These are phyloP conservation scores for Schizosaccharomyces octosporus DNA, from an alignment of 805 yeast species.

Conservation along the genomic window DNA sequence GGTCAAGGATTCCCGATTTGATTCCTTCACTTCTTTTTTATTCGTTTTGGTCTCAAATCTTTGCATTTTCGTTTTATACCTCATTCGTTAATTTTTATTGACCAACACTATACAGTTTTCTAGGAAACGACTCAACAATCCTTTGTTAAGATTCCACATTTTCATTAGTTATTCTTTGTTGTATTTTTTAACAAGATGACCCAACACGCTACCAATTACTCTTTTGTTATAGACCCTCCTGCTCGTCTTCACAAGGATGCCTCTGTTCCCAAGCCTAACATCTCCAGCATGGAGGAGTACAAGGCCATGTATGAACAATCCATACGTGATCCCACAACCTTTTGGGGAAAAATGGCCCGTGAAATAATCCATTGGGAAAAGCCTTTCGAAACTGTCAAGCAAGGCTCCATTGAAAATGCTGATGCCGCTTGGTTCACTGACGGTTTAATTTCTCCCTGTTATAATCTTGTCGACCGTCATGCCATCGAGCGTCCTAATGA, in stretches of 20 bases:
- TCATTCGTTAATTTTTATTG: too few relatives aligned
- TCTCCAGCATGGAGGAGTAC: constrained; percentile 44
- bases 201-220: neutral
- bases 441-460: constrained; percentile 79
- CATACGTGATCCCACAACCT: constrained; percentile 50
- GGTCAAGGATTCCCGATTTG: too few relatives aligned
- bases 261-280: constrained; percentile 33
- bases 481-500: constrained; percentile 72
- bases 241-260: constrained; percentile 21
- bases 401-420: constrained; percentile 46
- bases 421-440: constrained; percentile 84
- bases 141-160: too few relatives aligned
- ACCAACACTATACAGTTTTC: too few relatives aligned
- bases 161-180: neutral
- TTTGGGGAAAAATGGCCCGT: constrained; percentile 57
- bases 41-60: too few relatives aligned
- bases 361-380: constrained; percentile 57
- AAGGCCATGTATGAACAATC: constrained; percentile 45
- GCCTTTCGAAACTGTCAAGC: constrained; percentile 37
- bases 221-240: neutral
- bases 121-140: too few relatives aligned
- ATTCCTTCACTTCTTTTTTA: too few relatives aligned
- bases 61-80: too few relatives aligned
- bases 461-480: constrained; percentile 88
- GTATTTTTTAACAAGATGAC: neutral